These are phyloP conservation scores for Colletotrichum godetiae DNA, from an alignment of 2,329 filamentous ascomycete genomes.

Conservation along the genomic window DNA sequence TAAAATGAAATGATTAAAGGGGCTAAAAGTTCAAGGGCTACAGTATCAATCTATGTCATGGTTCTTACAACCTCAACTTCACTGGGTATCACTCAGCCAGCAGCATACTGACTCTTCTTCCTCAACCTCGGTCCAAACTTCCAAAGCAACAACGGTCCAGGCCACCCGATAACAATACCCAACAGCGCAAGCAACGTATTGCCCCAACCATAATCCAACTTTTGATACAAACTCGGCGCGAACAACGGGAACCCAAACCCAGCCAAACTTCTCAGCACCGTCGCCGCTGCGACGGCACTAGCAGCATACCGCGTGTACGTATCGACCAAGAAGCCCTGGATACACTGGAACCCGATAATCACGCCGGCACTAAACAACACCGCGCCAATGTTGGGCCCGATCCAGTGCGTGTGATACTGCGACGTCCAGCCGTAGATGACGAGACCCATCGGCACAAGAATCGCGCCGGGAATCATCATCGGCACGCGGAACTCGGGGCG, in stretches of 20 bases:
- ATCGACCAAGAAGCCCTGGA: conserved; percentile 60
- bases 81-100: conserved; percentile 2
- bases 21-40: background rate
- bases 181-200: conserved; percentile 55
- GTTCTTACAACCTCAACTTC: background rate
- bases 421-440: conserved; percentile 60
- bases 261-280: conserved; percentile 58
- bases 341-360: conserved; percentile 56
- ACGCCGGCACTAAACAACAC: conserved; percentile 50
- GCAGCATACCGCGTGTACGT: conserved; percentile 58
- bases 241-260: conserved; percentile 65
- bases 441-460: conserved; percentile 56
- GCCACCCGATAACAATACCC: conserved; percentile 53
- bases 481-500: conserved; percentile 57
- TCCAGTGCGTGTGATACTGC: conserved; percentile 56
- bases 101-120: conserved; percentile 33
- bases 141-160: conserved; percentile 58
- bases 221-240: conserved; percentile 56
- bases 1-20: background rate
- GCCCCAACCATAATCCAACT: conserved; percentile 55
- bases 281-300: conserved; percentile 56
- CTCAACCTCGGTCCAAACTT: conserved; percentile 54
- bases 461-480: conserved; percentile 52
- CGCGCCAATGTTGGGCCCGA: conserved; percentile 57
- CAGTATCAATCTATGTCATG: background rate